Evolutionary conservation across 73 alveolate genomes (phyloP).

Genomic region (Effrenium voratum): DNA sequence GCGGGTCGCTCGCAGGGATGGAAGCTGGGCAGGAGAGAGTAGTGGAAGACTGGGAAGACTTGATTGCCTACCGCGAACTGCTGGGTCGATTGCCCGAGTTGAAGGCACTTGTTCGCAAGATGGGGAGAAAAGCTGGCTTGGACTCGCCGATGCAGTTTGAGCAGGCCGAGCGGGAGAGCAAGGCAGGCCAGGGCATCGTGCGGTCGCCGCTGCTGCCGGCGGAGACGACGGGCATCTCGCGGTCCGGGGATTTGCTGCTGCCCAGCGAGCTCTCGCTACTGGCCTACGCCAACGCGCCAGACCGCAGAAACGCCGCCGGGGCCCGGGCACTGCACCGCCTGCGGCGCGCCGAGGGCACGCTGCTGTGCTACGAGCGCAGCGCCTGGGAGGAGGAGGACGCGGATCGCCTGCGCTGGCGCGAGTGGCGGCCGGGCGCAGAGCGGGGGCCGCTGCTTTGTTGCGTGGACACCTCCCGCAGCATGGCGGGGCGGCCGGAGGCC

Average conservation of each 20-base stretch:
- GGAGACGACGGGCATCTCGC: conserved; percentile 73
- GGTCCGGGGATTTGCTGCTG: conserved; percentile 38
- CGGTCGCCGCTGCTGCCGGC: conserved; percentile 23
- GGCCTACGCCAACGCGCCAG: conserved; percentile 68
- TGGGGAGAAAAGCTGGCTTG: conserved; percentile 67
- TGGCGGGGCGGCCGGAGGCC: conserved; percentile 89
- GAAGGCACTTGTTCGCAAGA: conserved; percentile 12
- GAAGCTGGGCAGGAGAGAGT: neutral
- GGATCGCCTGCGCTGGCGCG: neutral
- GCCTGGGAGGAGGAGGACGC: conserved; percentile 76
- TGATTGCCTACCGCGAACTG: neutral
- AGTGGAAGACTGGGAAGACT: neutral
- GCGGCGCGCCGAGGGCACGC: conserved; percentile 77
- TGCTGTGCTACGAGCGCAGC: conserved; percentile 81
- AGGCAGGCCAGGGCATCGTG: conserved; percentile 52
- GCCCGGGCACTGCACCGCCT: conserved; percentile 75
- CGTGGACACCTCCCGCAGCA: conserved; percentile 83
- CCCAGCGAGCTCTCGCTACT: conserved; percentile 68
- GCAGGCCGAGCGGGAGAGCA: conserved; percentile 19
- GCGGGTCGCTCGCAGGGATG: neutral
- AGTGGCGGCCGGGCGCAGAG: conserved; percentile 48
- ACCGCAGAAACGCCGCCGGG: conserved; percentile 31
- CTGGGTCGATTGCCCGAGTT: conserved; percentile 70
- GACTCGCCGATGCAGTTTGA: neutral
- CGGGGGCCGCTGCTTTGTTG: conserved; percentile 76